Percentiles rank a stretch among this genome's conserved stretches.
Conservation (phyloP, 192 early-diverging fungal species). For the Spizellomyces punctatus region DNA sequence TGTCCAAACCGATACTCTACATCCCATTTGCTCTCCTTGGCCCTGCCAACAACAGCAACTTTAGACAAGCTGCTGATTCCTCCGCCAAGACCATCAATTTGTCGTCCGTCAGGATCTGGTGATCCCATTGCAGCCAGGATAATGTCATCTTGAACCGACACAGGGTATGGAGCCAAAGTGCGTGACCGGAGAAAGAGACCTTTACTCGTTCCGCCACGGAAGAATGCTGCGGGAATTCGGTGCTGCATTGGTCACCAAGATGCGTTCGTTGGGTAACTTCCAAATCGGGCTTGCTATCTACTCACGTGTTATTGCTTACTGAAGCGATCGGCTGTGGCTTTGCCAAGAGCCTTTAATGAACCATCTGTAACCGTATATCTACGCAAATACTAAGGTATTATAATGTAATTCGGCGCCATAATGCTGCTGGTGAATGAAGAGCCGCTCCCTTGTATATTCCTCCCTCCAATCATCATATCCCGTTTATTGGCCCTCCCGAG, state of each 20-base stretch:
- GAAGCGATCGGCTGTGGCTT: too few species aligned
- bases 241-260: slow-evolving; percentile 2
- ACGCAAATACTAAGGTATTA: too few species aligned
- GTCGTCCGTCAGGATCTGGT: slow-evolving; percentile 14
- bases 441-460: too few species aligned
- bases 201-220: slow-evolving; percentile 11
- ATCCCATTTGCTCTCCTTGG: not conserved
- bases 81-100: slow-evolving; percentile 9
- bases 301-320: too few species aligned
- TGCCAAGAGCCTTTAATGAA: too few species aligned
- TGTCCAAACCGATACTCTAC: slow-evolving; percentile 12
- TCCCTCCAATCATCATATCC: too few species aligned
- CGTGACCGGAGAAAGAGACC: slow-evolving; percentile 7
- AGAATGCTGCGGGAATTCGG: not conserved
- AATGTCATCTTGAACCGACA: not conserved
- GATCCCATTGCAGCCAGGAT: slow-evolving; percentile 13
- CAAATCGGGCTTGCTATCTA: too few species aligned
- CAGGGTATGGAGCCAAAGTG: not conserved
- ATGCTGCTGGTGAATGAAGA: too few species aligned
- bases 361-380: too few species aligned
- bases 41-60: slow-evolving; percentile 4
- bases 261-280: too few species aligned
- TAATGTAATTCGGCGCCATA: too few species aligned
- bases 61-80: slow-evolving; percentile 5
- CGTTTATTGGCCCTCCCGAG: too few species aligned